Conservation (phyloP, 2,329 filamentous ascomycete genomes). For the Calonectria hawksworthii region DNA sequence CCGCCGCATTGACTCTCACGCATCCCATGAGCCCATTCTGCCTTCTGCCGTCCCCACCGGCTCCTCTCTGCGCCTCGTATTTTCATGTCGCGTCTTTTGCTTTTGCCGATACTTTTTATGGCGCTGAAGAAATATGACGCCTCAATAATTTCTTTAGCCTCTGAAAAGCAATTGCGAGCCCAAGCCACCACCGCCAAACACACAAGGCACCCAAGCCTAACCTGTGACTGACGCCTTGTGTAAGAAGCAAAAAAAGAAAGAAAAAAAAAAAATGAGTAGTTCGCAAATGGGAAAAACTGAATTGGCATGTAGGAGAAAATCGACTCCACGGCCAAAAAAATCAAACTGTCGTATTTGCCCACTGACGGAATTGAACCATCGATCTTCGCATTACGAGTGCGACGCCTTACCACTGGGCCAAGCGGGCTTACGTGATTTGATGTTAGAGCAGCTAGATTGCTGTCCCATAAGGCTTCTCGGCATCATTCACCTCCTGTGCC, state of each 20-base stretch:
- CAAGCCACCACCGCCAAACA: neutral
- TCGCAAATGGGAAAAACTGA: neutral
- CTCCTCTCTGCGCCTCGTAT: neutral
- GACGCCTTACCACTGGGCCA: conserved; percentile 47
- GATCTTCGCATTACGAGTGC: conserved; percentile 47
- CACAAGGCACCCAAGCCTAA: neutral
- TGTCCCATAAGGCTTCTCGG: conserved; percentile 11
- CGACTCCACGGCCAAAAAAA: neutral
- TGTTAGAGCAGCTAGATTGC: neutral
- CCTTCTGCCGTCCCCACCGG: neutral
- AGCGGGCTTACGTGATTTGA: conserved; percentile 36
- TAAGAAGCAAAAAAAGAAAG: neutral
- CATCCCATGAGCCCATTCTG: conserved; percentile 1
- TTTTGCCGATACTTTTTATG: neutral
- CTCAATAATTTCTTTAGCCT: neutral
- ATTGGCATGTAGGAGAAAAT: neutral
- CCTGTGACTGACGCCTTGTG: neutral
- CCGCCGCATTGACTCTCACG: neutral
- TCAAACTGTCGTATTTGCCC: conserved; percentile 23
- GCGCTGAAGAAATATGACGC: neutral
- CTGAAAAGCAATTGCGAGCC: neutral
- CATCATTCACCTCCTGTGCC: neutral
- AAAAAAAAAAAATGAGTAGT: neutral
- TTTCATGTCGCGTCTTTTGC: neutral
- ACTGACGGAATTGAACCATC: conserved; percentile 43